Evolutionary conservation across 768 basidiomycete genomes (phyloP), one percentile per base, ranked within the genome.

Genomic region (Trametes gibbosa): DNA sequence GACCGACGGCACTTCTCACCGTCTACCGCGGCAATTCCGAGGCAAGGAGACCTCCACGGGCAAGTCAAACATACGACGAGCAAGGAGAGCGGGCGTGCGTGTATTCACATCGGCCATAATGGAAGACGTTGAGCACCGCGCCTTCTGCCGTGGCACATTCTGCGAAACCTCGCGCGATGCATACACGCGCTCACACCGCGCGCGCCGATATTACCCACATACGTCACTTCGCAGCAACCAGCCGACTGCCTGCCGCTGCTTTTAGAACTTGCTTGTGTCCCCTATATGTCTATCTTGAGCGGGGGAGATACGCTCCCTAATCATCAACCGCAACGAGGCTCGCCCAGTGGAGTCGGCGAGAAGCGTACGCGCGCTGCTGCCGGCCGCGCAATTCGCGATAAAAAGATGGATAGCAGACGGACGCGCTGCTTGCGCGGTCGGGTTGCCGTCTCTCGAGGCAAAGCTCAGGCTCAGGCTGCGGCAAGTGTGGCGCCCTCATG

Each of bases 211-310:
- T n/a, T n/a, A 24, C 5, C 40, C 27, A 21, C 47, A 49, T 29
- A 49, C 55, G 55, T 49, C 55, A 56, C 39, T n/a, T 56, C 46
- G 39, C 43, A 46, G 53, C 53, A 21, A 37, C 47, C 46, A 49
- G 39, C 24, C 34, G 29, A 6, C 19, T 34, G 21, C 49, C 3
- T 8, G 48, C 39, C 9, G 41, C 32, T 58, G 41, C 48, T 12
- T 43, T 17, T n/a, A 17, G 10, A 39, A 43, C 40, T 14, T 16
- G 29, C n/a, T 29, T 17, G 40, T 17, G 48, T 56, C 24, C 41
- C 27, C 2, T 3, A 13, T 37, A 13, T 32, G 41, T 50, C 49
- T 19, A 50, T 45, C 23, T 23, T 9, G 13, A 12, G 16, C 49
- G 56, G 42, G 6, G 12, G 27, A 39, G 10, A 39, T 14, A 14